phyloP scores from a whole-genome alignment of 116 monocot genomes.

The Posidonia oceanica region DNA sequence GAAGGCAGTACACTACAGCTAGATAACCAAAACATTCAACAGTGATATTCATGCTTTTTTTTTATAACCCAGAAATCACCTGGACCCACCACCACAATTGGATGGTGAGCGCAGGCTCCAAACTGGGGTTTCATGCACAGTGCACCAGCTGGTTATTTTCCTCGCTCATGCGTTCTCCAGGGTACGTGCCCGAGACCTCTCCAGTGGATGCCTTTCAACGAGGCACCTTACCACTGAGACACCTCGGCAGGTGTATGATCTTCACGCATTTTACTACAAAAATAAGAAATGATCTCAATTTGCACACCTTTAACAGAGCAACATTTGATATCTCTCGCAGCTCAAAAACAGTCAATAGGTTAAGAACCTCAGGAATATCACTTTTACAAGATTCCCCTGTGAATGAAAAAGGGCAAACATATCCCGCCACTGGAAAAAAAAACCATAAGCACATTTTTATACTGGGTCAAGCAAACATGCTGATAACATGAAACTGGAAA shows the following conservation, averaged over 20 bases:
- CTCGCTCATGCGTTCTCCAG: too few relatives aligned
- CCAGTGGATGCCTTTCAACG: too few relatives aligned
- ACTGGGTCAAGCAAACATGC: background rate
- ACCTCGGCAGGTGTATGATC: too few relatives aligned
- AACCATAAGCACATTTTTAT: background rate
- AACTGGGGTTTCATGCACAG: too few relatives aligned
- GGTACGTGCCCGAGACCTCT: too few relatives aligned
- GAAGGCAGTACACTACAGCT: background rate
- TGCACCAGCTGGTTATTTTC: too few relatives aligned
- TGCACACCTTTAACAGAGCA: conserved; percentile 40
- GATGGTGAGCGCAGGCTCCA: too few relatives aligned
- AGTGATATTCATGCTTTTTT: too few relatives aligned
- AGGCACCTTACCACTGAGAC: too few relatives aligned
- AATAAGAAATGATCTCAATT: background rate
- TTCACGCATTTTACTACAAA: background rate
- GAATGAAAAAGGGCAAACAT: conserved; percentile 27
- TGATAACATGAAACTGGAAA: background rate
- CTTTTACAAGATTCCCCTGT: conserved; percentile 10
- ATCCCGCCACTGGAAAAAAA: conserved; percentile 56
- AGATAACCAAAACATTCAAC: background rate
- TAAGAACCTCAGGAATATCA: conserved; percentile 58
- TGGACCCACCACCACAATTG: too few relatives aligned
- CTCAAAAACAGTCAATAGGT: conserved; percentile 49
- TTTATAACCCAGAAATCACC: too few relatives aligned
- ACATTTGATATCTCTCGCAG: conserved; percentile 39